Base-by-base conservation (phyloP, 1,284 basidiomycete genomes). In the Gymnopus androsaceus region DNA sequence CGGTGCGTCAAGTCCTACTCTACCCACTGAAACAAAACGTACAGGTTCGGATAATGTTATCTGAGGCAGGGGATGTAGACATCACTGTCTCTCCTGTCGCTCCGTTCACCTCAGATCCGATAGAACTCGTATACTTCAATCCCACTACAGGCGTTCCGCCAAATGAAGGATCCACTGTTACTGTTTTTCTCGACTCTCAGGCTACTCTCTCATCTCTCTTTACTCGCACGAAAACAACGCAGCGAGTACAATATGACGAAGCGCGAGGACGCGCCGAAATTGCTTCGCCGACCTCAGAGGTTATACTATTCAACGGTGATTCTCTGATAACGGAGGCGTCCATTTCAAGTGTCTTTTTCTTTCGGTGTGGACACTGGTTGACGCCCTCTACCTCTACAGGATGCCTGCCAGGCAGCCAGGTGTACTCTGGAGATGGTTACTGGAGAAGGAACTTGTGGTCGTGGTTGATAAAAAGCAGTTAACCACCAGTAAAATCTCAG, bases 351-450 rank as follows among this genome's bases (percentile, higher is more conserved):
- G 69, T 90, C 50, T 87, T 88, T 0, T 77, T 88, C 57, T 82
- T 81, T 64, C 79, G 81, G 8, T 63, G 72, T 2, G 69, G 72
- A 3, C 58, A 52, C 19, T 92, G 90, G 90, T 60, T 87, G 48
- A 90, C 89, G 1, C 90, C 89, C 15, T 63, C 76, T 2, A 61
- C 74, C 9, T 67, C 71, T 0, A 78, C 78, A 19, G 88, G 89
- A 15, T 90, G 88, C 63, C 75, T 92, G n/a, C 71, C 79, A n/a
- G n/a, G n/a, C n/a, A n/a, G n/a, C n/a, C n/a, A 7, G 90, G 89
- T 15, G 82, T 88, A 33, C 72, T 84, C 57, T 76, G 89, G 14
- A 75, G 83, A 34, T 87, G 81, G 78, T 68, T 92, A 4, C 69
- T 92, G 23, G 80, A 84, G 54, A 75, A 82, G 45, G 76, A 75